Base-by-base conservation (phyloP, 495 filamentous ascomycete genomes). In the Zalerion maritima region DNA sequence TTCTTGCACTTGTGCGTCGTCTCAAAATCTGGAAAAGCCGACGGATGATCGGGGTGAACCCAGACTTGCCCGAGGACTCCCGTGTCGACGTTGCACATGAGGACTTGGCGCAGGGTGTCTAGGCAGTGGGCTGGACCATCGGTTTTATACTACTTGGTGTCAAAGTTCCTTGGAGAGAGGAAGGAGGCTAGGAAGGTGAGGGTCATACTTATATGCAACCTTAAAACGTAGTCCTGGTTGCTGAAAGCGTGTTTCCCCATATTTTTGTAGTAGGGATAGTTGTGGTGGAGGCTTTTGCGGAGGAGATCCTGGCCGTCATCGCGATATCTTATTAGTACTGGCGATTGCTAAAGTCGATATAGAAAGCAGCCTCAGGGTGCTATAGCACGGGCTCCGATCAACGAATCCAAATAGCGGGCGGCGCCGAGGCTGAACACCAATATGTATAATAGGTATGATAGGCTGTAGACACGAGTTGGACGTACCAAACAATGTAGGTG, bases 1-100 rank as follows among this genome's bases (percentile, higher is more conserved):
- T 73, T 67, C 21, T 63, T 55, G 37, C 71, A 72, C 28, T 46
- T 49, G 31, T 72, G 69, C 24, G 51, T 35, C 0, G 64, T 69
- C 35, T 69, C 65, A 45, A 73, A 72, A 29, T 73, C 63, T 5
- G 62, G 54, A 35, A 60, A 68, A 1, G 63, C 55, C 18, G 47
- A 46, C 1, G 67, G 64, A 12, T 40, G 27, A 3, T 55, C 39
- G 0, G 43, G 40, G 24, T 62, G 51, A 13, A 23, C 40, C 65
- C 67, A 71, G 12, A 71, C 53, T 30, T 71, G 63, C 2, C 65
- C 67, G 2, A 70, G 37, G 0, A 69, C 50, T 7, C 58, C 62
- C 5, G 57, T 60, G 33, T 71, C 67, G 8, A 57, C 45, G 3
- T 53, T 59, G 38, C 67, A 71, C 66, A 71, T 71, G 20, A 71